These are phyloP conservation scores for Gossypium longicalyx DNA, from an alignment of 345 rosid species.

Conservation along the genomic window DNA sequence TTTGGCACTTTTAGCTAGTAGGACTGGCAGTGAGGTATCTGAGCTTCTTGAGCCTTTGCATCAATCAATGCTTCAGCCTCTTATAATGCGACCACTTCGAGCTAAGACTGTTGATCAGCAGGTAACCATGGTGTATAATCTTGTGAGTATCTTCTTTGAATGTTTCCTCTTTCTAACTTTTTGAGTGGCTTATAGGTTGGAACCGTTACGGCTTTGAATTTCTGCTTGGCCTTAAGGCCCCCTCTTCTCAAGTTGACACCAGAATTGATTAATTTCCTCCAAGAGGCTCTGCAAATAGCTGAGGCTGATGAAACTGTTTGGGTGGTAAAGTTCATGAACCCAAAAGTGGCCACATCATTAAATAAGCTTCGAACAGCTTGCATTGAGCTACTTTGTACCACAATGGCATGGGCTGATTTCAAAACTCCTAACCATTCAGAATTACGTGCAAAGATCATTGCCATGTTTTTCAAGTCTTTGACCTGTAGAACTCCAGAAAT, in stretches of 20 bases:
- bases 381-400: constrained; percentile 93
- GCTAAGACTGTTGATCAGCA: constrained; percentile 96
- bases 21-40: constrained; percentile 97
- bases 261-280: constrained; percentile 92
- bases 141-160: constrained; percentile 9
- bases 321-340: constrained; percentile 87
- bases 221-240: constrained; percentile 95
- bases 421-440: constrained; percentile 79
- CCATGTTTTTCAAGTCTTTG: constrained; percentile 98
- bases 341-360: constrained; percentile 72
- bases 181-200: constrained; percentile 61
- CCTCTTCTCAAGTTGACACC: constrained; percentile 94
- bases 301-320: constrained; percentile 94
- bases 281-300: constrained; percentile 98
- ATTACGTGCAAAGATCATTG: constrained; percentile 85
- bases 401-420: constrained; percentile 99
- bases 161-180: constrained; percentile 27
- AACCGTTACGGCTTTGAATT: constrained; percentile 91
- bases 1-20: constrained; percentile 91
- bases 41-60: constrained; percentile 90
- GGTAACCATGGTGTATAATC: constrained; percentile 39
- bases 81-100: constrained; percentile 78
- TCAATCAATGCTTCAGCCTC: constrained; percentile 89
- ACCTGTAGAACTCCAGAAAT: constrained; percentile 94
- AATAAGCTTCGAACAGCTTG: constrained; percentile 93